phyloP scores from a whole-genome alignment of 768 basidiomycete genomes.

The Leccinellum luteum region DNA sequence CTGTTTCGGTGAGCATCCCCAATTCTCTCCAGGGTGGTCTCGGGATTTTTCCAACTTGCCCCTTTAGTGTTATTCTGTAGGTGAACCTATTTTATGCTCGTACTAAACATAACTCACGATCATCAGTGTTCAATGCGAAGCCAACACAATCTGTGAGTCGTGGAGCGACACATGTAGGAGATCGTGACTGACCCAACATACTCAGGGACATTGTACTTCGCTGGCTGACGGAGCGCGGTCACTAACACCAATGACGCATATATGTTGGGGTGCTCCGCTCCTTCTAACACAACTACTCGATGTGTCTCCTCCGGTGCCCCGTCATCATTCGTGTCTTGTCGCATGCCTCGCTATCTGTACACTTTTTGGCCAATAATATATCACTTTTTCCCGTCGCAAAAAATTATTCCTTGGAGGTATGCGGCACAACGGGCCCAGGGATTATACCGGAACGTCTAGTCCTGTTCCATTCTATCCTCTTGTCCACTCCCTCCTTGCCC shows the following conservation, averaged over 20 bases:
- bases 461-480: conserved; percentile 76
- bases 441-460: conserved; percentile 36
- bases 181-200: not conserved
- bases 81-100: conserved; percentile 17
- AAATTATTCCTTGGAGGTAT: conserved; percentile 1
- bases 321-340: not conserved
- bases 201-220: conserved; percentile 80
- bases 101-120: not conserved
- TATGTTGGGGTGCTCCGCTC: not conserved
- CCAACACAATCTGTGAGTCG: conserved; percentile 81
- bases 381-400: not conserved
- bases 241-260: conserved; percentile 36
- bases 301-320: not conserved
- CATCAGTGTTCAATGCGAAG: conserved; percentile 93
- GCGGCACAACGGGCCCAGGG: not conserved
- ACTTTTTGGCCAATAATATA: not conserved
- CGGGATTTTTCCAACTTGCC: not conserved
- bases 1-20: conserved; percentile 71
- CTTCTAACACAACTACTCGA: not conserved
- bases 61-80: conserved; percentile 74
- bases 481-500: conserved; percentile 19
- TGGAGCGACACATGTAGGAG: not conserved
- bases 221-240: conserved; percentile 79
- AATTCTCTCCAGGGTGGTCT: not conserved
- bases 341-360: not conserved